Evolutionary conservation across 2,329 filamentous ascomycete genomes (phyloP), one percentile per base, ranked within the genome.

Genomic region (Hypoxylon sp.): DNA sequence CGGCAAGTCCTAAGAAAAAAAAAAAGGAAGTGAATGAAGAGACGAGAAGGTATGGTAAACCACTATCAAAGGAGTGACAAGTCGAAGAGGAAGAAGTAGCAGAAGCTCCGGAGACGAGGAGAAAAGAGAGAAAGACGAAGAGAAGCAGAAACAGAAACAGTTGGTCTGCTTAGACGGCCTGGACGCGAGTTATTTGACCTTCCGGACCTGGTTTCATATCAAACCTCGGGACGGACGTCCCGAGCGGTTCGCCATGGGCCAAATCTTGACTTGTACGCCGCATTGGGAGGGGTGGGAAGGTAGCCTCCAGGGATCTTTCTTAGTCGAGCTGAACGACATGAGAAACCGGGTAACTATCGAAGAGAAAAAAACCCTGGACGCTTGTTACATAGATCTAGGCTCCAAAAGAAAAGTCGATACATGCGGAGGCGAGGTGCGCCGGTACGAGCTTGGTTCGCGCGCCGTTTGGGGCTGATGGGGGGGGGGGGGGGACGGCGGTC

Each of bases 41-140:
- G 29, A 21, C 13, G 18, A 50, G 41, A 50, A 29, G 31, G 33
- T 48, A n/a, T n/a, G n/a, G n/a, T n/a, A n/a, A 45, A 38, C 33
- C 27, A 52, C 51, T 54, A 51, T 41, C 57, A 55, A 65, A 62
- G 51, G 63, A 69, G 56, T 43, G 63, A 54, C 35, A 33, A 38
- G 3, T 18, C 18, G 13, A 46, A 66, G 53, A 63, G 42, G 50
- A 48, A 26, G 41, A 35, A 53, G 7, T 37, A 47, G 33, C 48
- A 42, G 56, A 33, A 41, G 24, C n/a, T n/a, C n/a, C n/a, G n/a
- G n/a, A n/a, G n/a, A n/a, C n/a, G n/a, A n/a, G n/a, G n/a, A n/a
- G n/a, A n/a, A n/a, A 29, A 53, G 9, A 47, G 35, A 46, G 48
- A 37, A 38, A 23, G 37, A 23, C 11, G 18, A 24, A 27, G 43